Base-by-base conservation (phyloP, 2,329 filamentous ascomycete genomes). In the Hymenoscyphus occultus region DNA sequence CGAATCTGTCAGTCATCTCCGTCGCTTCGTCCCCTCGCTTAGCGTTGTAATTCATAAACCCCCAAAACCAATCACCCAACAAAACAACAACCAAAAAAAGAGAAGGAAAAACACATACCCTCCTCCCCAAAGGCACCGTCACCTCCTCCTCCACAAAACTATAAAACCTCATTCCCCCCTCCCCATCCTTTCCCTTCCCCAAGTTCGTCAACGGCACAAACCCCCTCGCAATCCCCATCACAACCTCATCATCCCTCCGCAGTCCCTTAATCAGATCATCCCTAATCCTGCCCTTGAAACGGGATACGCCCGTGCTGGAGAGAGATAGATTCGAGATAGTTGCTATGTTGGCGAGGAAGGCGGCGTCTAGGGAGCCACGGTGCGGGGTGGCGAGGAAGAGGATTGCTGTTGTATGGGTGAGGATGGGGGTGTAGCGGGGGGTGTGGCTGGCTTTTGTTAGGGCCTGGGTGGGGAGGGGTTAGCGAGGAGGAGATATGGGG, bases 341-440 rank as follows among this genome's bases (percentile, higher is more conserved):
- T 1, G 61, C 64, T 40, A 62, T 57, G 12, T 14, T 28, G 3
- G 28, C 57, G 0, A 59, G 31, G 39, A 63, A 39, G 19, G 48
- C 59, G 10, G 69, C 61, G 31, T 57, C 32, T 35, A 76, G 69
- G 2, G 74, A 74, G 0, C 75, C 76, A 22, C 74, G 68, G 45
- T 80, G 78, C 19, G 78, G 78, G 0, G 77, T 78, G 0, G 73
- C 78, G 0, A 79, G 66, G 54, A 80, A 80, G 39, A 79, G 69
- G 0, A 79, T 74, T 2, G 73, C 66, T 6, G 61, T 63, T 4
- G 78, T 68, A 5, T 74, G 70, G 0, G 68, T 42, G 6, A 67
- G 66, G 0, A 78, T 22, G 0, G 66, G 32, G 6, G 65, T n/a
- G 40, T 71, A 77, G 2, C 67, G 66, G 0, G 65, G 40, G 39